phyloP scores from a whole-genome alignment of 2,329 filamentous ascomycete genomes.

The Chaetomium olivaceum region DNA sequence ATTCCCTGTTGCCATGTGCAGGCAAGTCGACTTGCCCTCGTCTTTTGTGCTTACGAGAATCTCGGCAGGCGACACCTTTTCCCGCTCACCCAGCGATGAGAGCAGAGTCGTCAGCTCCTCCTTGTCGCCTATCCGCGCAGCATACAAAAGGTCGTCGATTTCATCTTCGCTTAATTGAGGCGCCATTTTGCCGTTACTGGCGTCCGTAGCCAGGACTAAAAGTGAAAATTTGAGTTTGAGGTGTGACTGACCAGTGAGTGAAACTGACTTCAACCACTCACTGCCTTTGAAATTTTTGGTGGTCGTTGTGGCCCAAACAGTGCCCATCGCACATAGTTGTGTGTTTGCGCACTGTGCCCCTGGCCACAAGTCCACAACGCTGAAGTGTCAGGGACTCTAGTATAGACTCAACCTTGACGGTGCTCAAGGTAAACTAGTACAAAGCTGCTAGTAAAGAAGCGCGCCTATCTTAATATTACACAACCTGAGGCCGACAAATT shows the following conservation, averaged over 20 bases:
- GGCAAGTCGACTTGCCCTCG: constrained; percentile 71
- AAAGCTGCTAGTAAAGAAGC: background rate
- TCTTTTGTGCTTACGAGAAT: constrained; percentile 73
- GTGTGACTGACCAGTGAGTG: background rate
- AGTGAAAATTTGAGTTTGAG: background rate
- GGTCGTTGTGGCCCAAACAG: constrained; percentile 25
- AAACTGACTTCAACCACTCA: constrained; percentile 23
- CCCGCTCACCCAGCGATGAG: constrained; percentile 59
- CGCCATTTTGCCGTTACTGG: constrained; percentile 31
- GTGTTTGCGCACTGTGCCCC: constrained; percentile 15
- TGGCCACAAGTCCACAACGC: too few relatives aligned
- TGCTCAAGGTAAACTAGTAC: background rate
- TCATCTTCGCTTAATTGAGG: constrained; percentile 70
- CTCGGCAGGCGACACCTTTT: constrained; percentile 59
- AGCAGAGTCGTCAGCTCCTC: constrained; percentile 64
- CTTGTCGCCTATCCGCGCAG: constrained; percentile 75
- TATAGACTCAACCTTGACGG: background rate
- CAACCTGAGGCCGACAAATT: too few relatives aligned
- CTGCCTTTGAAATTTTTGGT: constrained; percentile 17
- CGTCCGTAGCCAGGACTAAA: background rate
- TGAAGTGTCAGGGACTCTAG: too few relatives aligned
- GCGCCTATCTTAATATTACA: too few relatives aligned
- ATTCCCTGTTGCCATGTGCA: constrained; percentile 94
- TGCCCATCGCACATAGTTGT: background rate
- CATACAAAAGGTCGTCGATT: constrained; percentile 89